These are phyloP conservation scores for Tubosaeta brunneosetosa DNA, from an alignment of 768 basidiomycete genomes.

Conservation along the genomic window DNA sequence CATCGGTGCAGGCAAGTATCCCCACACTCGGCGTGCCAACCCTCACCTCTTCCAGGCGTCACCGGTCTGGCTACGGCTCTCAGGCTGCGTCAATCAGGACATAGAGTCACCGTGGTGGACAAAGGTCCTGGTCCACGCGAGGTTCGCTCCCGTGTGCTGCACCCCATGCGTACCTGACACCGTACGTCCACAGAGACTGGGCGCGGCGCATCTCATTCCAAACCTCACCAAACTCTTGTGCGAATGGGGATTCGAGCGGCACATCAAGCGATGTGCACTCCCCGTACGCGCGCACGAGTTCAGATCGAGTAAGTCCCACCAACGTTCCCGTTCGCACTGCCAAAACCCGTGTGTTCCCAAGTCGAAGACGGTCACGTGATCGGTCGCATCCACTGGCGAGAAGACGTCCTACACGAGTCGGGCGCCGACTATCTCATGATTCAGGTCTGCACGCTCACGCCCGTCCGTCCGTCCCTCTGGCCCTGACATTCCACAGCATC, in stretches of 20 bases:
- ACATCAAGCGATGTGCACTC: slow-evolving; percentile 34
- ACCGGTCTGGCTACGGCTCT: slow-evolving; percentile 57
- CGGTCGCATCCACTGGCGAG: slow-evolving; percentile 45
- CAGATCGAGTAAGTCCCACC: slow-evolving; percentile 17
- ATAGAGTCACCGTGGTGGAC: slow-evolving; percentile 56
- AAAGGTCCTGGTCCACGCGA: slow-evolving; percentile 40
- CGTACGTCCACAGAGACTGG: slow-evolving; percentile 27
- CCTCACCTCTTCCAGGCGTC: slow-evolving; percentile 28
- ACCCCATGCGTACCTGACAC: not conserved
- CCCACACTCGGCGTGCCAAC: not conserved
- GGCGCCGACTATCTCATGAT: slow-evolving; percentile 52
- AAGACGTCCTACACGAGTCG: slow-evolving; percentile 46
- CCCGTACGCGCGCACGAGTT: slow-evolving; percentile 23
- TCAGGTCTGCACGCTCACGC: slow-evolving; percentile 33
- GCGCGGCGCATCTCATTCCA: slow-evolving; percentile 48
- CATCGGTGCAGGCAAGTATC: slow-evolving; percentile 25
- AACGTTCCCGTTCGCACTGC: not conserved
- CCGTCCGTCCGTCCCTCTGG: not conserved
- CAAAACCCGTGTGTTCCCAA: not conserved
- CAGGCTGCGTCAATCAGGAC: slow-evolving; percentile 53
- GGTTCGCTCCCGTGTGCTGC: slow-evolving; percentile 21
- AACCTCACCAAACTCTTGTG: slow-evolving; percentile 55
- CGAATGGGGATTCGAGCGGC: slow-evolving; percentile 52
- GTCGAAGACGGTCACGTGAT: slow-evolving; percentile 39
- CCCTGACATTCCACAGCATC: slow-evolving; percentile 37